Base-by-base conservation (phyloP, 306 rosid species). In the Prunus armeniaca region DNA sequence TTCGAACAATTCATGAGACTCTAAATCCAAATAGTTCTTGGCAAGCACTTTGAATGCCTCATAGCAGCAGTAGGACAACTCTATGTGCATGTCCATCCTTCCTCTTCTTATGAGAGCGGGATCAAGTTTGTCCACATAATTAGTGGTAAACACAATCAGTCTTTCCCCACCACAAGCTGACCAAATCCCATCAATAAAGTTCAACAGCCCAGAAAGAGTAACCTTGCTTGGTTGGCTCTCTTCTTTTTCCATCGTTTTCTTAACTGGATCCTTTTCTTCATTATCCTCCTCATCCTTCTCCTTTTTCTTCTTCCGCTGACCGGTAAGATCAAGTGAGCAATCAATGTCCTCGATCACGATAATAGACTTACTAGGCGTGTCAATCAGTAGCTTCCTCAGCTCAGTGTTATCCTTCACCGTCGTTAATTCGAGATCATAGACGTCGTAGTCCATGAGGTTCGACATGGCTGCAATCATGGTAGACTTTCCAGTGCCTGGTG, bases 101-200 rank as follows among this genome's bases (percentile, higher is more conserved):
- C 94, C 93, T 28, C 88, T 87, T 64, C 96, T 73, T 3, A 89
- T 89, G 0, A 93, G 57, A 20, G 93, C 93, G 55, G 87, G 90
- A 47, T 90, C 96, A 30, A 89, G 91, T 45, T 86, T 90, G 4
- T 90, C 93, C 46, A 83, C 85, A 75, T 80, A 82, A 41, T 89
- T 90, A 0, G 96, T 89, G 0, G 98, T 90, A 60, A 93, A 93
- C 25, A 89, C 83, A 5, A 89, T 82, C 34, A 87, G 73, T 57
- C 89, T 83, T 62, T 93, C 94, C 12, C 91, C 88, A 3, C 93
- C 94, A 73, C 94, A 86, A 6, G 97, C 89, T 4, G 96, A 90
- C 97, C 97, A 89, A 65, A 90, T 84, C 57, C 97, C 96, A 82
- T 93, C 93, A 2, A 90, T 83, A 27, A 86, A 85, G 70, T 89